Percentiles rank a stretch among this genome's conserved stretches.
These are phyloP conservation scores for Stagonosporopsis vannaccii DNA, from an alignment of 2,329 filamentous ascomycete genomes.

Conservation along the genomic window DNA sequence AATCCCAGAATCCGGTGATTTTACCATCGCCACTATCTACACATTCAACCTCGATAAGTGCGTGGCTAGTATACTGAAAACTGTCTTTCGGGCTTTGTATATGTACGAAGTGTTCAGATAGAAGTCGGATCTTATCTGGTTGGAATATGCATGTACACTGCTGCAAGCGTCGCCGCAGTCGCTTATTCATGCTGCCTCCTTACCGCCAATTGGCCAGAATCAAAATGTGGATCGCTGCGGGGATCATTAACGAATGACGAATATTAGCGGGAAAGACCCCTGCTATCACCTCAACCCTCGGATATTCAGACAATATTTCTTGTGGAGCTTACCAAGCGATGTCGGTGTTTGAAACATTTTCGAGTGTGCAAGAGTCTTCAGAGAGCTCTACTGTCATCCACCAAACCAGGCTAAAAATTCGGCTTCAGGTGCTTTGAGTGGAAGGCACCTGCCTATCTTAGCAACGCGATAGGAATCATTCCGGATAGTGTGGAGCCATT, in stretches of 20 bases:
- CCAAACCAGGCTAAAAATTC: background rate
- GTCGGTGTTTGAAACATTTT: background rate
- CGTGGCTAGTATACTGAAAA: too few relatives aligned
- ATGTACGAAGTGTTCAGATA: too few relatives aligned
- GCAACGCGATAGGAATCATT: background rate
- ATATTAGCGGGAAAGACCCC: slow-evolving; percentile 4
- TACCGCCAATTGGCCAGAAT: background rate
- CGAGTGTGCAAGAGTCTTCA: background rate
- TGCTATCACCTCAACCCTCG: slow-evolving; percentile 9
- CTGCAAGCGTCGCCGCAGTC: too few relatives aligned
- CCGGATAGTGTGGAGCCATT: slow-evolving; percentile 3
- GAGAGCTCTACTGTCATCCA: background rate
- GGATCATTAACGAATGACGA: slow-evolving; percentile 8
- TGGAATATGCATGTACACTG: too few relatives aligned
- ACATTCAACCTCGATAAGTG: too few relatives aligned
- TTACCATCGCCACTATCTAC: too few relatives aligned
- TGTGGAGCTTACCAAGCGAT: slow-evolving; percentile 8
- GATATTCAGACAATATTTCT: background rate
- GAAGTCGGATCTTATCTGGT: too few relatives aligned
- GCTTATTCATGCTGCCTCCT: background rate
- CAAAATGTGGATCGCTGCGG: background rate
- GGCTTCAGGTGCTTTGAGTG: background rate
- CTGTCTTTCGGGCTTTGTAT: too few relatives aligned
- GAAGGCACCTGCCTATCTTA: slow-evolving; percentile 8
- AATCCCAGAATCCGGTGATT: too few relatives aligned